These are phyloP conservation scores for Ogataea degrootiae DNA, from an alignment of 805 yeast genomes.

Conservation along the genomic window DNA sequence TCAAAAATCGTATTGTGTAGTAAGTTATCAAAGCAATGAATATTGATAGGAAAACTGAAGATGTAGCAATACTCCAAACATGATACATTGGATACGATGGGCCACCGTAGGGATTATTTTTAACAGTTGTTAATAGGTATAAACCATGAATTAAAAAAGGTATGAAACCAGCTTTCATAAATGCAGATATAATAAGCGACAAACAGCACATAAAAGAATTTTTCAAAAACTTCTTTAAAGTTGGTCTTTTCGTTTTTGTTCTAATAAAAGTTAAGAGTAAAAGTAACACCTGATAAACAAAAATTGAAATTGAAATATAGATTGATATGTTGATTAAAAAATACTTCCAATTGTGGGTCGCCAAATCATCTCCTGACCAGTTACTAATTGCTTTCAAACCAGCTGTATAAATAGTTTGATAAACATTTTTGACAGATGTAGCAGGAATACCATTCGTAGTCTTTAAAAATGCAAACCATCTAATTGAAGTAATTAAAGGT, in stretches of 20 bases:
- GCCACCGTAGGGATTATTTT: constrained; percentile 17
- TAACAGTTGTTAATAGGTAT: constrained; percentile 15
- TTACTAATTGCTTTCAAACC: constrained; percentile 38
- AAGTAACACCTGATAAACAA: constrained; percentile 8
- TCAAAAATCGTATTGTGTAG: constrained; percentile 31
- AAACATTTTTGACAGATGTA: constrained; percentile 31
- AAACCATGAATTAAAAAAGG: constrained; percentile 41
- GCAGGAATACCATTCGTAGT: constrained; percentile 7
- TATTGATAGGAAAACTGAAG: constrained; percentile 30
- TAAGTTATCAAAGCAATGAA: constrained; percentile 31
- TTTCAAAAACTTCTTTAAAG: constrained; percentile 9
- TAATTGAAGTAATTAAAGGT: constrained; percentile 44
- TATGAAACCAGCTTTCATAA: constrained; percentile 33
- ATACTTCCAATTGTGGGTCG: constrained; percentile 33
- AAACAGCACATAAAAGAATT: constrained; percentile 24
- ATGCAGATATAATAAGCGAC: constrained; percentile 33
- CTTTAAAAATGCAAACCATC: constrained; percentile 54
- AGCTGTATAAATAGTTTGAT: constrained; percentile 36
- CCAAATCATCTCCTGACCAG: constrained; percentile 14
- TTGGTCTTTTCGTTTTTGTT: constrained; percentile 6
- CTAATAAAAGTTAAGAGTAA: constrained; percentile 6
- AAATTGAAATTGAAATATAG: constrained; percentile 22
- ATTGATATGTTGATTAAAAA: constrained; percentile 35
- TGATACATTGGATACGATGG: constrained; percentile 9
- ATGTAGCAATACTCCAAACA: constrained; percentile 27